Base-by-base conservation (phyloP, 2,329 filamentous ascomycete species). In the Orbilia ellipsospora region DNA sequence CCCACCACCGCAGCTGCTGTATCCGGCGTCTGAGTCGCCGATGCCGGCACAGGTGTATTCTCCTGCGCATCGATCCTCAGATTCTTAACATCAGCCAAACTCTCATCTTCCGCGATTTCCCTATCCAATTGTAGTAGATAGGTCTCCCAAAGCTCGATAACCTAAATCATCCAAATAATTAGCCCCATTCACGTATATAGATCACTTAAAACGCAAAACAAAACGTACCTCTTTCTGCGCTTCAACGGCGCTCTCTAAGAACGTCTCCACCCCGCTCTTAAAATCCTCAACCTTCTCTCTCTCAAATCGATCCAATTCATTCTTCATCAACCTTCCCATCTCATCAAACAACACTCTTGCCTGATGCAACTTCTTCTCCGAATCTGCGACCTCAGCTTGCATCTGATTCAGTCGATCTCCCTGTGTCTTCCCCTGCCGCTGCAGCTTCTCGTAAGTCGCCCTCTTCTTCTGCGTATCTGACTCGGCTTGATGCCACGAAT, bases 221-320 rank as follows among this genome's bases (percentile, higher is more conserved):
- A 55, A 55, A 62, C 88, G 83, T 82, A 95, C 94, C 90, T 99
- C 95, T 84, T 99, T 99, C 84, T 99, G 95, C 66, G 94, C 95
- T 83, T 99, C 95, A 2, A 99, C 93, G 2, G 95, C 93, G 80
- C 95, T 94, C 85, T 99, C 95, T 79, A 99, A 83, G 83, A 97
- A 99, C 0, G 95, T 99, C 85, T 99, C 95, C 1, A 99, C 94
- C 0, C 94, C 94, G 77, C 92, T 95, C 86, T 99, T 99, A 83
- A 99, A 99, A 82, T 99, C 95, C 82, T 99, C 95, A 2, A 99
- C 95, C 85, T 99, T 99, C 83, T 99, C 95, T 80, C 88, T 88
- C 84, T 99, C 95, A 80, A 99, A 99, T 16, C 94, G 87, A 80
- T 98, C 95, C 78, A 99, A 86, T 83, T 99, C 95, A 42, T 87